These are phyloP conservation scores for Venustampulla echinocandica DNA, from an alignment of 495 filamentous ascomycete genomes.

Conservation along the genomic window DNA sequence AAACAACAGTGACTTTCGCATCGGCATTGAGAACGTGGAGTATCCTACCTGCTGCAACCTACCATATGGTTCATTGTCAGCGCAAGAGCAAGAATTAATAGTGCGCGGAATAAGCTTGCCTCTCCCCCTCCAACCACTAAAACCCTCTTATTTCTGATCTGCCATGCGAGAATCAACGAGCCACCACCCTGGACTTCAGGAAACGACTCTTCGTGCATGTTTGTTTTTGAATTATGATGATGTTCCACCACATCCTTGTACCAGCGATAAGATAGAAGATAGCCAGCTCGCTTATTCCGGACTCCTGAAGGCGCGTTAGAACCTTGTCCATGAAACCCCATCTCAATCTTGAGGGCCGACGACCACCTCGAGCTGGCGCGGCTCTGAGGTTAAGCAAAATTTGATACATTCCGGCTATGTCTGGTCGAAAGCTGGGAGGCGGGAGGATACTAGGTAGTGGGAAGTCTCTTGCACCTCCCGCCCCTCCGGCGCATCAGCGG, in stretches of 20 bases:
- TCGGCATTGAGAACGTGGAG: conserved; percentile 90
- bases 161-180: conserved; percentile 90
- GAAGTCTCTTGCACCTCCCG: conserved; percentile 61
- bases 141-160: conserved; percentile 73
- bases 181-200: conserved; percentile 81
- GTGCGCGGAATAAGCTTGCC: conserved; percentile 36
- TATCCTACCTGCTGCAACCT: conserved; percentile 95
- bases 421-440: conserved; percentile 75
- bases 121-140: conserved; percentile 91
- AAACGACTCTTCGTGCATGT: conserved; percentile 37
- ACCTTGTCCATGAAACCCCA: conserved; percentile 1
- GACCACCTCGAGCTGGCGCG: conserved; percentile 14
- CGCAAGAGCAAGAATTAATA: conserved; percentile 10
- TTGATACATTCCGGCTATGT: conserved; percentile 42
- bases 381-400: conserved; percentile 9
- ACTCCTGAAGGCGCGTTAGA: no score
- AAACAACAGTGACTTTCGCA: conserved; percentile 77
- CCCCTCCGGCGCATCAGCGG: conserved; percentile 26
- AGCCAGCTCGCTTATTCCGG: no score
- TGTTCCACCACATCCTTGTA: conserved; percentile 9
- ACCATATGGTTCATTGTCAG: conserved; percentile 13
- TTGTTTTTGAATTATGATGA: conserved; percentile 6
- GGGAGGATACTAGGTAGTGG: conserved; percentile 82
- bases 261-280: no score
- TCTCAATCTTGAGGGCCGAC: background rate